phyloP scores from a whole-genome alignment of 2,329 filamentous ascomycete genomes.

The Arthrobotrys pseudoclavata region DNA sequence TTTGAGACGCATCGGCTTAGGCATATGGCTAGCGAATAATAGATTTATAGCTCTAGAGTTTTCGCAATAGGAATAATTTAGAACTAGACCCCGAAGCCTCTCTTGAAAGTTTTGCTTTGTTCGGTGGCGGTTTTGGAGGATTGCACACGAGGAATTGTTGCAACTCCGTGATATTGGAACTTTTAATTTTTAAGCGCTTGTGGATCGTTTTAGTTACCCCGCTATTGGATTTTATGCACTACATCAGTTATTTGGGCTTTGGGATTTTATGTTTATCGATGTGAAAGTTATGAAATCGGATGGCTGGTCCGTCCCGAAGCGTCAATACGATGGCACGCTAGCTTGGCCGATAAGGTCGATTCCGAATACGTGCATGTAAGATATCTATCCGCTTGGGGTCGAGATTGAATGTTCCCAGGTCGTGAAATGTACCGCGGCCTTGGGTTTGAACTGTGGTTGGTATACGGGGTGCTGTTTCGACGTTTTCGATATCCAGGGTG shows the following conservation, averaged over 20 bases:
- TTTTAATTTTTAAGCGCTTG: conserved; percentile 1
- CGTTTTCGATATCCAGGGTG: background rate
- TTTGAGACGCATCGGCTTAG: background rate
- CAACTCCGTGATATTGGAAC: background rate
- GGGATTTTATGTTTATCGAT: background rate
- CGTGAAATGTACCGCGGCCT: conserved; percentile 6
- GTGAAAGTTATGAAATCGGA: conserved; percentile 1
- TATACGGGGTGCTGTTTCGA: background rate
- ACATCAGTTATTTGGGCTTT: background rate
- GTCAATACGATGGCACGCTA: background rate
- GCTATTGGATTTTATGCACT: background rate
- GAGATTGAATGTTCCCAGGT: background rate
- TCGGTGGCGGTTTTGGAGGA: conserved; percentile 5
- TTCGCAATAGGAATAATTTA: conserved; percentile 17
- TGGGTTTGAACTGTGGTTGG: background rate
- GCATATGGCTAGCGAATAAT: background rate
- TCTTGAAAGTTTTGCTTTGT: background rate
- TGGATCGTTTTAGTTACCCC: conserved; percentile 9
- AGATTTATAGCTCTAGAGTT: conserved; percentile 7
- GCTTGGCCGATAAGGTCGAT: background rate
- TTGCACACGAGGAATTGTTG: conserved; percentile 3
- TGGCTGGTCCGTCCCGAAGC: conserved; percentile 6
- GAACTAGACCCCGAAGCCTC: conserved; percentile 1
- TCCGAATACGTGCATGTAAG: background rate
- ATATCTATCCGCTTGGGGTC: conserved; percentile 13